Base-by-base conservation (phyloP, 176 grass and related monocot species). In the Areca catechu region DNA sequence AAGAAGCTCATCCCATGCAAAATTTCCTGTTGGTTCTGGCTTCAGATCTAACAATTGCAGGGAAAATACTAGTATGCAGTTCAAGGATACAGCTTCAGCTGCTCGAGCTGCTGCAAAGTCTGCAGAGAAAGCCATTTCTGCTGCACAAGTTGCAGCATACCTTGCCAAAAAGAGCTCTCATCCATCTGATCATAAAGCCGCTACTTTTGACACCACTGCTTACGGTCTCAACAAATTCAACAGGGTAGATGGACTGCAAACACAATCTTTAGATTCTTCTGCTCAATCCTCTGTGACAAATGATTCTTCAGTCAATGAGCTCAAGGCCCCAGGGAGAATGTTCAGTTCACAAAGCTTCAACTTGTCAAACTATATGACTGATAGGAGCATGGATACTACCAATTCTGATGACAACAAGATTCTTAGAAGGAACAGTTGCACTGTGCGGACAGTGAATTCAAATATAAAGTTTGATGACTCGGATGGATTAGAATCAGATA, bases 381-480 rank as follows among this genome's bases (percentile, higher is more conserved):
- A 47, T 24, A 27, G 19, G 15, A 15, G 12, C 50, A 22, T n/a
- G 24, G 66, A 82, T 56, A 65, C 5, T 20, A 48, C 5, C 0
- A 68, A 85, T 58, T 57, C 80, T 16, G 79, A 74, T 56, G 27
- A 68, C 15, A 71, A 59, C 54, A 88, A 71, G 64, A 84, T 69
- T 15, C 48, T 20, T 16, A 79, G 69, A 71, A 84, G 60, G 49
- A 80, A 74, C 54, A 54, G 37, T 57, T 66, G 56, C 77, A 65
- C 24, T 53, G 24, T 55, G 28, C 56, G 22, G 14, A 84, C 76
- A 60, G 70, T 76, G 64, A 67, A 79, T 73, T 83, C 82, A 34
- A 82, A 84, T 54, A 83, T 88, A 50, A 88, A 76, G 18, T 91
- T 88, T 58, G 93, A 98, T 73, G 81, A 88, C 62, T 92, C 87